Evolutionary conservation across 1,139 yeast species (phyloP).

Genomic region (Yamadazyma siamensis): DNA sequence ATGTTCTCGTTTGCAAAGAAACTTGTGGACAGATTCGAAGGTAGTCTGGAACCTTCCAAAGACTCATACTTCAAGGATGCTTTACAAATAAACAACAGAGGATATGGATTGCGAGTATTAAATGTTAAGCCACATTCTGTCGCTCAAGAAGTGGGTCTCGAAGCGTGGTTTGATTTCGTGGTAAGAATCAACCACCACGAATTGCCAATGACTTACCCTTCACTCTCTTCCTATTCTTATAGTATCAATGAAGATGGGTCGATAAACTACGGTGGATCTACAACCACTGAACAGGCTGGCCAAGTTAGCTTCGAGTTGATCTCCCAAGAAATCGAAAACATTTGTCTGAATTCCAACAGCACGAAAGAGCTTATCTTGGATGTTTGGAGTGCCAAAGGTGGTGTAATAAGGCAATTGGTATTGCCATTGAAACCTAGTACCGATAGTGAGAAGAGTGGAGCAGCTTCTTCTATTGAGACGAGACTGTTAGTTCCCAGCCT

Average conservation of each 20-base stretch:
- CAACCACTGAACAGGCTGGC: constrained; percentile 37
- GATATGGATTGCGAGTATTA: constrained; percentile 42
- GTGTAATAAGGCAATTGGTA: constrained; percentile 50
- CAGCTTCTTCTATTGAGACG: not conserved
- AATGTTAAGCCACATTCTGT: constrained; percentile 39
- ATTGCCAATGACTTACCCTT: constrained; percentile 49
- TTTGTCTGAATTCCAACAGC: constrained; percentile 22
- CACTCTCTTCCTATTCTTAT: constrained; percentile 29
- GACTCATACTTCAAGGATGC: constrained; percentile 56
- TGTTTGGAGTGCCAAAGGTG: constrained; percentile 92
- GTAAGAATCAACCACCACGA: constrained; percentile 76
- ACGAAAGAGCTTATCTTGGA: constrained; percentile 49
- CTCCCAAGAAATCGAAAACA: constrained; percentile 31
- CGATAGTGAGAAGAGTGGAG: not conserved
- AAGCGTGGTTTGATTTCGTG: constrained; percentile 84
- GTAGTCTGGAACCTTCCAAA: constrained; percentile 25
- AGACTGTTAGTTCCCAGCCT: constrained; percentile 13
- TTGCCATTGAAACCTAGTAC: constrained; percentile 35
- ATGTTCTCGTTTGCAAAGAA: constrained; percentile 92
- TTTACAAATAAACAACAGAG: constrained; percentile 37
- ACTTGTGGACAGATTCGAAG: constrained; percentile 74
- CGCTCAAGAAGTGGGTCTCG: constrained; percentile 46
- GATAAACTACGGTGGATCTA: constrained; percentile 35
- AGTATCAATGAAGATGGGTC: constrained; percentile 44
- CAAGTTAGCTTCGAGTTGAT: constrained; percentile 33